phyloP scores from a whole-genome alignment of 2,329 filamentous ascomycete genomes.

The Metarhizium guizhouense region DNA sequence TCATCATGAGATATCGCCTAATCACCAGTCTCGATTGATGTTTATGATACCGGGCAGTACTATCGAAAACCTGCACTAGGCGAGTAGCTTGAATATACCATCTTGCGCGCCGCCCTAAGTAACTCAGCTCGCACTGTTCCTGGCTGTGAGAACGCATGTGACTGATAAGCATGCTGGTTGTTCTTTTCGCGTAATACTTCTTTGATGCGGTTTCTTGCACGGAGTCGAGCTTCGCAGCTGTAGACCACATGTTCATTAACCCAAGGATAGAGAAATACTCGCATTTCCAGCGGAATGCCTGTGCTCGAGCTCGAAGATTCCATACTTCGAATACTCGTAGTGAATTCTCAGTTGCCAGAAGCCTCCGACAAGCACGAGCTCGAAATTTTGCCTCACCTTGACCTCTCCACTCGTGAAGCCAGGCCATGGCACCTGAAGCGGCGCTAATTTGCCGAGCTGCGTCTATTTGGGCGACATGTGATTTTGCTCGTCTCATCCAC shows the following conservation, averaged over 20 bases:
- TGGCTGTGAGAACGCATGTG: neutral
- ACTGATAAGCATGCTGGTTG: neutral
- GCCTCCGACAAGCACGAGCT: conserved; percentile 15
- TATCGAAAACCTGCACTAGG: conserved; percentile 18
- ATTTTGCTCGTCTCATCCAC: neutral
- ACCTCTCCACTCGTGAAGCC: conserved; percentile 23
- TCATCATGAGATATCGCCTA: conserved; percentile 24
- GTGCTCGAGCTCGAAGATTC: conserved; percentile 23
- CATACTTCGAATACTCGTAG: conserved; percentile 18
- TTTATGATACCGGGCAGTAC: conserved; percentile 15
- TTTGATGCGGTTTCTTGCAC: neutral
- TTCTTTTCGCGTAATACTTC: neutral
- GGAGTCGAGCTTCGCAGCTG: neutral
- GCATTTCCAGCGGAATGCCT: conserved; percentile 24
- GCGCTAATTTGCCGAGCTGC: conserved; percentile 9
- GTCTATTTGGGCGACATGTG: neutral
- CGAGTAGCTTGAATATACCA: conserved; percentile 22
- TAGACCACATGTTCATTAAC: conserved; percentile 21
- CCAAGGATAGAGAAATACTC: conserved; percentile 21
- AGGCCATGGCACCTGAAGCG: conserved; percentile 12
- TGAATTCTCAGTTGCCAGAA: conserved; percentile 12
- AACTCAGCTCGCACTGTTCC: conserved; percentile 8
- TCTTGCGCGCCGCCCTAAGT: conserved; percentile 16
- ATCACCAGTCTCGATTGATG: conserved; percentile 18
- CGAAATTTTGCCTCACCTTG: conserved; percentile 17